phyloP scores from a whole-genome alignment of 495 filamentous ascomycete genomes.

The Penicillium robsamsonii region DNA sequence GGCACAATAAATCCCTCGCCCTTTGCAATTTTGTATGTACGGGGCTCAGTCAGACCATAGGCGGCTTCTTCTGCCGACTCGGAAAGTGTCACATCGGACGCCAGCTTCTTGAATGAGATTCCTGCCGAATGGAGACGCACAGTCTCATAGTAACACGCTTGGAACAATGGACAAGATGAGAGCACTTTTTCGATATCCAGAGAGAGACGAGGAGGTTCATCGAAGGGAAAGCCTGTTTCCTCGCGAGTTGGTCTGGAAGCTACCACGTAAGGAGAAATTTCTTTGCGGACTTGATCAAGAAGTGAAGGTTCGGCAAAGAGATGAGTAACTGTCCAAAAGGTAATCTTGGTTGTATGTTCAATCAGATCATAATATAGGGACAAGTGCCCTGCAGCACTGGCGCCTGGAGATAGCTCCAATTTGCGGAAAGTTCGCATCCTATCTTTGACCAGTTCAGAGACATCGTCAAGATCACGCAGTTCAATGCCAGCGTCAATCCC shows the following conservation, averaged over 20 bases:
- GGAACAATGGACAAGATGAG: conserved; percentile 49
- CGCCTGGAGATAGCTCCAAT: conserved; percentile 28
- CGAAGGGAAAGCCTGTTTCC: conserved; percentile 51
- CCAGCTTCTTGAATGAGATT: conserved; percentile 43
- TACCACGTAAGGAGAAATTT: conserved; percentile 48
- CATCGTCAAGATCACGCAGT: conserved; percentile 54
- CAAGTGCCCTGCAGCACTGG: conserved; percentile 37
- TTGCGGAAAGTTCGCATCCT: conserved; percentile 41
- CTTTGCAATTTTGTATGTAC: conserved; percentile 45
- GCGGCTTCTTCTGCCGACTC: conserved; percentile 43
- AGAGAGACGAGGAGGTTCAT: conserved; percentile 49
- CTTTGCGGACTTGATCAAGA: conserved; percentile 49
- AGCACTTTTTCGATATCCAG: conserved; percentile 47
- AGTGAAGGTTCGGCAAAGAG: conserved; percentile 48
- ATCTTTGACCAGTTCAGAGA: conserved; percentile 47
- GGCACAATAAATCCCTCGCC: conserved; percentile 50
- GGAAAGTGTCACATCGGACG: conserved; percentile 43
- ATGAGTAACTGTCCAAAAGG: conserved; percentile 57
- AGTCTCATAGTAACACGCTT: conserved; percentile 54
- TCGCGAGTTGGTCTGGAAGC: conserved; percentile 42
- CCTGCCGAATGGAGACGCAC: conserved; percentile 52
- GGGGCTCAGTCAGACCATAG: conserved; percentile 25
- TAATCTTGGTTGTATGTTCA: conserved; percentile 49
- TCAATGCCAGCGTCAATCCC: conserved; percentile 45
- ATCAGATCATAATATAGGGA: conserved; percentile 54